Evolutionary conservation across 2,329 filamentous ascomycete genomes (phyloP), one percentile per base, ranked within the genome.

Genomic region (Venturia effusa): DNA sequence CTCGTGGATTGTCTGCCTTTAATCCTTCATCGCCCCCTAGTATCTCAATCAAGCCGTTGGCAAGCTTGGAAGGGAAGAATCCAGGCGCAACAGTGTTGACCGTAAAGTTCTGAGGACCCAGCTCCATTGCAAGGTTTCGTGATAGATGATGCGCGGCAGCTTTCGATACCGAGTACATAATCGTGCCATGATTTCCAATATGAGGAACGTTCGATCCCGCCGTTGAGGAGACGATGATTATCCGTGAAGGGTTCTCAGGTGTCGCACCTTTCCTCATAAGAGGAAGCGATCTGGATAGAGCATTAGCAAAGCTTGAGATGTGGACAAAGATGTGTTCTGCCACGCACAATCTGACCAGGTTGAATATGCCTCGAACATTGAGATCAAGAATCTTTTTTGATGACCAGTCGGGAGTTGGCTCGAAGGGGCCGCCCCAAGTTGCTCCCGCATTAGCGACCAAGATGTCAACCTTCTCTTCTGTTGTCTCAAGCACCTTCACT

Each of bases 11-110:
- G 17, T 61, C 66, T 22, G 72, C 68, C 34, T 71, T 68, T 17
- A 75, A 62, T 55, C 70, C 79, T 69, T 83, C 76, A 3, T 76
- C 74, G 15, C 74, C 74, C 4, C 74, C 74, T 4, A 74, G 66
- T 22, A 70, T 69, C 22, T 75, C 72, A 48, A 77, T 76, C 60
- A 76, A 66, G 4, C 72, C 73, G 39, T 73, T 72, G 2, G 74
- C 73, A 8, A 75, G 66, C 60, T 75, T 74, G 5, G 72, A 73
- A 1, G 73, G 73, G 66, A 77, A 74, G 67, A 76, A 76, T 51
- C 74, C 75, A 3, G 75, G 75, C 1, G 74, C 72, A 27, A 77
- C 70, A 4, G 72, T 72, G 65, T 76, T 77, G 39, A 70, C 72
- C 1, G 72, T 75, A 61, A 77, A 74, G 63, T 76, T 74, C 17